Evolutionary conservation across 306 rosid species (phyloP), one percentile per base, ranked within the genome.

Genomic region (Styphnolobium japonicum): DNA sequence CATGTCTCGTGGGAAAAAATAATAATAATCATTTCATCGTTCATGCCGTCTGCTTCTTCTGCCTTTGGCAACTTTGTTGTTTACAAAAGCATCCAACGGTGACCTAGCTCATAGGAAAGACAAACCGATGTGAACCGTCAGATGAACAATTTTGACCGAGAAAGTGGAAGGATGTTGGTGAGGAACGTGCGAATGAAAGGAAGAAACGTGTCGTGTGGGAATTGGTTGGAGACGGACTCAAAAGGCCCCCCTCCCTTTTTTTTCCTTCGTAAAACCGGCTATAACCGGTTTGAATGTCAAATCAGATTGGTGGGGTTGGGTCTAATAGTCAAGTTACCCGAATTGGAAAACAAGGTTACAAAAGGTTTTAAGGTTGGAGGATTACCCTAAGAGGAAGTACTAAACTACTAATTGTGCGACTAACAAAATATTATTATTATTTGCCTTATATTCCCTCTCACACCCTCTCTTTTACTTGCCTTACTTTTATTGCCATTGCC

Each of bases 351-450:
- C 19, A 29, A 79, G 52, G 85, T 53, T 87, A n/a, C 40, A 83
- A 86, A 75, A 67, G 84, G 14, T 69, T 86, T 87, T 84, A 79
- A 89, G 93, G 93, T 86, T 45, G 70, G 49, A 75, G 25, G 82
- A 78, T 85, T 86, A 53, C 90, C 92, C 40, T 75, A 84, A 81
- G 75, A 10, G 90, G 89, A 86, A 83, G 83, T 78, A 51, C 82
- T 79, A 72, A 86, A 83, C 81, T 78, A 51, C 82, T 79, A 72
- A 86, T 71, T 80, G 37, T 76, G 77, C 48, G 80, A 76, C 83
- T 69, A 72, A 77, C 78, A 68, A 74, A 76, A 82, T 39, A 55
- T 71, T 21, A 40, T 27, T 27, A 27, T 46, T 57, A 23, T 75
- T 66, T 56, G 31, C 19, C 21, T 22, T 16, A 64, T 65, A 74